A percentile compares a stretch with the other conserved stretches of the same genome.
Conservation (phyloP, 495 filamentous ascomycete genomes). For the Xylona heveae region DNA sequence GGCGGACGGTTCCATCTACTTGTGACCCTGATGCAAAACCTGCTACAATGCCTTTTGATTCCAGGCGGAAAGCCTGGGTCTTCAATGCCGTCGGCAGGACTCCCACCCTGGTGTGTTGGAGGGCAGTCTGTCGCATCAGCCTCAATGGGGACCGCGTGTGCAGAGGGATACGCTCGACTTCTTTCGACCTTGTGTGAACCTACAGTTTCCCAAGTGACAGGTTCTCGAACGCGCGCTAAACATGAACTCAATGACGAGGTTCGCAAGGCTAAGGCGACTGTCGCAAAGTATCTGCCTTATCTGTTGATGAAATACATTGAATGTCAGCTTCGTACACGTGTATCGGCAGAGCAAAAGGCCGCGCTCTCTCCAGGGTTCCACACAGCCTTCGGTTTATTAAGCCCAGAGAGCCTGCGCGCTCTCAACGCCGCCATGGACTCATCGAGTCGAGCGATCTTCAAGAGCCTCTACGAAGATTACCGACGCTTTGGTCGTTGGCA, state of each 20-base stretch:
- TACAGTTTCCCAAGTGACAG: slow-evolving; percentile 45
- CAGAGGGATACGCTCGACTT: slow-evolving; percentile 43
- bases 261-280: slow-evolving; percentile 52
- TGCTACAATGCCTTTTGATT: slow-evolving; percentile 41
- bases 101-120: too few species aligned
- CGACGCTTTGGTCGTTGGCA: slow-evolving; percentile 1
- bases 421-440: slow-evolving; percentile 50
- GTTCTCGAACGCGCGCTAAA: slow-evolving; percentile 17
- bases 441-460: slow-evolving; percentile 47
- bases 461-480: slow-evolving; percentile 47
- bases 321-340: slow-evolving; percentile 33
- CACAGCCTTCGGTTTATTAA: slow-evolving; percentile 46
- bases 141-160: slow-evolving; percentile 28
- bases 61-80: not conserved
- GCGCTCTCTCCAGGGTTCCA: slow-evolving; percentile 52
- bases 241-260: slow-evolving; percentile 46
- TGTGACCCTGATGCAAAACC: slow-evolving; percentile 33
- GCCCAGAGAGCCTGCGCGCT: slow-evolving; percentile 35
- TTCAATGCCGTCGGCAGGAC: too few species aligned
- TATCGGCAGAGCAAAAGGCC: slow-evolving; percentile 36
- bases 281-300: slow-evolving; percentile 52
- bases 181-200: slow-evolving; percentile 64
- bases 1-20: slow-evolving; percentile 53
- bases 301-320: slow-evolving; percentile 51
- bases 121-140: too few species aligned